Conservation (phyloP, 2,329 filamentous ascomycete genomes). For the Mollisiaceae sp. region DNA sequence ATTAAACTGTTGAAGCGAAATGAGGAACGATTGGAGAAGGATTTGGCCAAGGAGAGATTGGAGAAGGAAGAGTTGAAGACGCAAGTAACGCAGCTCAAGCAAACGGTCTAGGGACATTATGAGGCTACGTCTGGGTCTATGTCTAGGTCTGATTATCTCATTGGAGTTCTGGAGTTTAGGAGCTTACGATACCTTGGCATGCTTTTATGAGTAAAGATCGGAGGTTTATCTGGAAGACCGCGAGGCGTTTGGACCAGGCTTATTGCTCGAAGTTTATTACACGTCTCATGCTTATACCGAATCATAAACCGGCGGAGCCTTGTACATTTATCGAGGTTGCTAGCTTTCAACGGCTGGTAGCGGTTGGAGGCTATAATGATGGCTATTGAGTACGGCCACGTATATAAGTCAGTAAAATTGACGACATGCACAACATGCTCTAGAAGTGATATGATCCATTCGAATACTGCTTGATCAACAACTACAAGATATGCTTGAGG, state of each 20-base stretch:
- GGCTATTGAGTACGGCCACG: background rate
- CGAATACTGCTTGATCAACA: no score
- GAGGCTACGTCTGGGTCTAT: background rate
- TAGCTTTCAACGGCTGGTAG: background rate
- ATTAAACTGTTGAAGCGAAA: constrained; percentile 85
- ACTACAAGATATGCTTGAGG: no score
- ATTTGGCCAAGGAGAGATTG: constrained; percentile 26
- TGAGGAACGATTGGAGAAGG: constrained; percentile 50
- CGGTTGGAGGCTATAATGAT: background rate
- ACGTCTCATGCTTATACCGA: background rate
- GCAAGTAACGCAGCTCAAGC: background rate
- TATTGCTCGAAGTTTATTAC: background rate
- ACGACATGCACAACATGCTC: background rate
- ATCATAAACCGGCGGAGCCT: background rate
- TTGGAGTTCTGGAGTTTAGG: constrained; percentile 9
- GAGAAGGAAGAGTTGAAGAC: constrained; percentile 10
- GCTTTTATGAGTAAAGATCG: constrained; percentile 6
- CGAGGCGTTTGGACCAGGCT: background rate
- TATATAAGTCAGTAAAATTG: background rate
- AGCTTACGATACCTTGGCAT: constrained; percentile 24
- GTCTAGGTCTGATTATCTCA: background rate
- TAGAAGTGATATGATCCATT: no score
- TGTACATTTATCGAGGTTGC: background rate
- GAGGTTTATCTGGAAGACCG: background rate
- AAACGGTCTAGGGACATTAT: background rate